Evolutionary conservation across 139 green algal species (phyloP).

Genomic region (Klebsormidium nitens): DNA sequence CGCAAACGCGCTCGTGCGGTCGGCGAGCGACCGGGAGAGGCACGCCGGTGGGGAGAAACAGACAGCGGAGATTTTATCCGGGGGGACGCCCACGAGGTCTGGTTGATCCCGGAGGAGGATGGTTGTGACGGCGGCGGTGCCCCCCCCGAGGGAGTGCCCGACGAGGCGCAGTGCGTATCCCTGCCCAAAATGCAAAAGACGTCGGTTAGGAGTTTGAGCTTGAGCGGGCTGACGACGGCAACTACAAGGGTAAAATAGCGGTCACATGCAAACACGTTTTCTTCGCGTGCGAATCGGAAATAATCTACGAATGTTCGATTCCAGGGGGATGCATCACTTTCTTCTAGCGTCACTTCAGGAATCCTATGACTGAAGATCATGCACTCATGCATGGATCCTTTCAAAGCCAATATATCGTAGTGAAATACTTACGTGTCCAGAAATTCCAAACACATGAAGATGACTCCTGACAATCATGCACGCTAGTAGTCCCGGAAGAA

Average conservation of each 20-base stretch:
- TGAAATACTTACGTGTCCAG: background rate
- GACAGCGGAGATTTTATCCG: background rate
- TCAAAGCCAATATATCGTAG: background rate
- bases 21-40: background rate
- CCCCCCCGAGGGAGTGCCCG: slow-evolving; percentile 7
- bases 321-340: background rate
- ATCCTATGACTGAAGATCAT: background rate
- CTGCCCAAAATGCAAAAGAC: slow-evolving; percentile 3
- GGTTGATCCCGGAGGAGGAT: background rate
- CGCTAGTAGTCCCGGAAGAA: background rate
- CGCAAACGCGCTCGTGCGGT: background rate
- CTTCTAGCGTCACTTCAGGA: background rate
- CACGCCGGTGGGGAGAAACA: background rate
- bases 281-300: background rate
- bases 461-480: background rate
- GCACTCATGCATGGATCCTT: background rate
- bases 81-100: background rate
- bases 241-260: background rate
- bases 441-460: background rate
- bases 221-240: too few relatives aligned
- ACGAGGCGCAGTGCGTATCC: slow-evolving; percentile 5
- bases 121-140: background rate
- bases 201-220: too few relatives aligned
- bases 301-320: background rate
- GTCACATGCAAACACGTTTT: background rate